Conservation (phyloP, 257 asterid genomes). For the Solanum pinnatisectum region DNA sequence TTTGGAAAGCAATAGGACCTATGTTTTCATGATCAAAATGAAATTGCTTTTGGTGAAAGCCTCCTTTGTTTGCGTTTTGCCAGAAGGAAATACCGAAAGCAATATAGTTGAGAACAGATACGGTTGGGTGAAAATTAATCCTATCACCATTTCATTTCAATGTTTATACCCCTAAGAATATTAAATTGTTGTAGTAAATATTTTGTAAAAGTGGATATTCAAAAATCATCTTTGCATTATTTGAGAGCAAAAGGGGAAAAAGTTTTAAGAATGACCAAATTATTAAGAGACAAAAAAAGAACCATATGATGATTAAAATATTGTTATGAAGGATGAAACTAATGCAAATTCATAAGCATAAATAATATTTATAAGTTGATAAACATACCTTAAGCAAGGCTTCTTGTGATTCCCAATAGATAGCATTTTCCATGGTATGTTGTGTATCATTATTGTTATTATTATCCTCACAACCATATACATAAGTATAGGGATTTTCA, state of each 20-base stretch:
- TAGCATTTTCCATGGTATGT: slow-evolving; percentile 4
- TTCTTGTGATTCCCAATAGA: slow-evolving; percentile 39
- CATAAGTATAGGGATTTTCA: not conserved
- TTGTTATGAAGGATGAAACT: not conserved
- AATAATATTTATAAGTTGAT: not conserved
- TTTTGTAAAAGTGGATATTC: not conserved
- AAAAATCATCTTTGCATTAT: not conserved
- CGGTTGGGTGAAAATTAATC: not conserved
- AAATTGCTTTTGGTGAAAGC: not conserved
- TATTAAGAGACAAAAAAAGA: not conserved
- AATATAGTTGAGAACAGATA: not conserved
- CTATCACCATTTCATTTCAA: not conserved
- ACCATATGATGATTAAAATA: not conserved
- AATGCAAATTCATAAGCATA: not conserved
- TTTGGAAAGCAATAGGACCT: too few species aligned
- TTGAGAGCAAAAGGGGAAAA: not conserved
- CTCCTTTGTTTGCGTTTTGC: not conserved
- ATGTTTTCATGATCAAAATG: not conserved
- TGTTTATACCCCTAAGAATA: not conserved
- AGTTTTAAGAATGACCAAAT: not conserved
- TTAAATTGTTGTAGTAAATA: not conserved
- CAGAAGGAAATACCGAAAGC: not conserved
- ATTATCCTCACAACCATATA: not conserved
- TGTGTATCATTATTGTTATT: not conserved
- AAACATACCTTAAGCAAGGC: slow-evolving; percentile 30